Evolutionary conservation across 805 yeast genomes (phyloP).

Genomic region (Candida orba): DNA sequence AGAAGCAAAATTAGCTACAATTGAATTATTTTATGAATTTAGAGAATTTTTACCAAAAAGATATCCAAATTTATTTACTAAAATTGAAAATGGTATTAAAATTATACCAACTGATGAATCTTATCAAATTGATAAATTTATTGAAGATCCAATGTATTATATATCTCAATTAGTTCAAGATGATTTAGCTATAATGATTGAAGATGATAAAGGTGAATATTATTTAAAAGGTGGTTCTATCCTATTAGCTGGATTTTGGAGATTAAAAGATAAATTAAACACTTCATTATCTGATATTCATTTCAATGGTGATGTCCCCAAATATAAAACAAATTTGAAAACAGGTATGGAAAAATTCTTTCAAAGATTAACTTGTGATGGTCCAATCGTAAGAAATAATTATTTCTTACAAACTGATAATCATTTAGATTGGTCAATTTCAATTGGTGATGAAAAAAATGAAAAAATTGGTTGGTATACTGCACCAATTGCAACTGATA

Average conservation of each 20-base stretch:
- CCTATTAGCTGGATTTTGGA: conserved; percentile 64
- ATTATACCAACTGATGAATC: conserved; percentile 49
- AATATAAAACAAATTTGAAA: conserved; percentile 50
- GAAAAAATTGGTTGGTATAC: conserved; percentile 59
- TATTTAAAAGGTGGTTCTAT: conserved; percentile 54
- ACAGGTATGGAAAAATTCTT: conserved; percentile 63
- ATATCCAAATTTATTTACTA: conserved; percentile 46
- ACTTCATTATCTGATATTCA: conserved; percentile 52
- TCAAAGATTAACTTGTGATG: conserved; percentile 45
- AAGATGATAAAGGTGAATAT: conserved; percentile 50
- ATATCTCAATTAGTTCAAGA: conserved; percentile 56
- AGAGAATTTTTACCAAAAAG: conserved; percentile 46
- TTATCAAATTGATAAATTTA: conserved; percentile 27
- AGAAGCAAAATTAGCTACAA: conserved; percentile 45
- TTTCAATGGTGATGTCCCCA: conserved; percentile 62
- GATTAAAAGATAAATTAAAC: conserved; percentile 52
- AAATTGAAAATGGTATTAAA: conserved; percentile 15
- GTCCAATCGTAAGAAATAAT: conserved; percentile 60
- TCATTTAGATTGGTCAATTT: conserved; percentile 54
- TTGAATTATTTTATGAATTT: conserved; percentile 49
- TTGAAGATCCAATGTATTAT: conserved; percentile 49
- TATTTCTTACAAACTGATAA: conserved; percentile 61
- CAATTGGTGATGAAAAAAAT: conserved; percentile 51
- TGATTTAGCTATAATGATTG: conserved; percentile 62
- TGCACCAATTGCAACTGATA: conserved; percentile 40